A percentile compares a stretch with the other conserved stretches of the same genome.
These are phyloP conservation scores for Tinospora cordifolia DNA, from an alignment of 164 flowering plant species.

Conservation along the genomic window DNA sequence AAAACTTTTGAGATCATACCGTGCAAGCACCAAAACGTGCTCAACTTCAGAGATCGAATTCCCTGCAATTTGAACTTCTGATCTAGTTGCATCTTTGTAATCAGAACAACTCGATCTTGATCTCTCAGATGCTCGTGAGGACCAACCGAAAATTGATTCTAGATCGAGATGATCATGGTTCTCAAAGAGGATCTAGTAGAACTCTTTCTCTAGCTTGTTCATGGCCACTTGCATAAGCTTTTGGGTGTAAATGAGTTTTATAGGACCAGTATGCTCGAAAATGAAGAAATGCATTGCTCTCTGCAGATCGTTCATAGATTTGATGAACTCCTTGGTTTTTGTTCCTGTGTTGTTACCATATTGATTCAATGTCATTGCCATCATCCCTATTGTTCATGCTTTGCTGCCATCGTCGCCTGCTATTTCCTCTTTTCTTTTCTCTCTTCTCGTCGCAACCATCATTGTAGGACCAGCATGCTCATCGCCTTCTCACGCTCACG, in stretches of 20 bases:
- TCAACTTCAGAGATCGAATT: conserved; percentile 45
- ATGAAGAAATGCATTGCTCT: conserved; percentile 50
- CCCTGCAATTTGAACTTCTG: conserved; percentile 26
- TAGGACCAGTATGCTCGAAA: conserved; percentile 24
- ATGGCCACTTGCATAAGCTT: conserved; percentile 51
- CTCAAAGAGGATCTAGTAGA: conserved; percentile 47
- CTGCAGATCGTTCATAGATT: conserved; percentile 41
- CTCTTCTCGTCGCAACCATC: too few relatives aligned
- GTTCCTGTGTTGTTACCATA: too few relatives aligned
- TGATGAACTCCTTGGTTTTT: conserved; percentile 52
- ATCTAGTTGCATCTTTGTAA: conserved; percentile 21
- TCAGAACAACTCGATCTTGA: conserved; percentile 40
- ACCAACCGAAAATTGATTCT: conserved; percentile 46
- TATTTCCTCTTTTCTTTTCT: too few relatives aligned
- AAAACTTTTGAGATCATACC: conserved; percentile 43
- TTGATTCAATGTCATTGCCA: too few relatives aligned
- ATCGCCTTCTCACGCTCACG: too few relatives aligned
- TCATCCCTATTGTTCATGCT: too few relatives aligned
- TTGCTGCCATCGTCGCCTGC: too few relatives aligned
- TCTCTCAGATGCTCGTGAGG: conserved; percentile 29
- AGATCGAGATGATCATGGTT: conserved; percentile 55
- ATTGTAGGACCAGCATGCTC: too few relatives aligned
- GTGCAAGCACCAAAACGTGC: conserved; percentile 27
- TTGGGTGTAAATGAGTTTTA: conserved; percentile 35
- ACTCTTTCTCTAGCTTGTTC: too few relatives aligned